These are phyloP conservation scores for Kwoniella newhampshirensis DNA, from an alignment of 768 basidiomycete species.

Conservation along the genomic window DNA sequence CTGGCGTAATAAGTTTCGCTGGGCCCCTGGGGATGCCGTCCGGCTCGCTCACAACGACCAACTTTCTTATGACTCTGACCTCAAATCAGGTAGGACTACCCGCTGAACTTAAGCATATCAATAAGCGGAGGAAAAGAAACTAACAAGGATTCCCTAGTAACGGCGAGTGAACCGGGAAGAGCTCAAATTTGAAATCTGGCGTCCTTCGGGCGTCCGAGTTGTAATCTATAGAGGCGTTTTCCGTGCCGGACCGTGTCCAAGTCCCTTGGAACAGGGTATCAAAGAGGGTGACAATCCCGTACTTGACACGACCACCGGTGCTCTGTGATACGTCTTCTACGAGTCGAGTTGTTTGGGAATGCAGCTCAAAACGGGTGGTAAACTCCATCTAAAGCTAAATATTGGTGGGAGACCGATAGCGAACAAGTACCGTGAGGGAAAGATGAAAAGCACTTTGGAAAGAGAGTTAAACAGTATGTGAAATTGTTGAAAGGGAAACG, in stretches of 20 bases:
- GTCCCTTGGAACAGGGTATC: constrained; percentile 77
- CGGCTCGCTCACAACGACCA: constrained; percentile 42
- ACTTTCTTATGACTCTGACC: constrained; percentile 56
- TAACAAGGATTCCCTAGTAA: constrained; percentile 86
- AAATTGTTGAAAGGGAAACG: constrained; percentile 77
- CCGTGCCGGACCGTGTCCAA: constrained; percentile 71
- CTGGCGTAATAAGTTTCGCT: constrained; percentile 60
- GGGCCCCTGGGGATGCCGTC: constrained; percentile 12
- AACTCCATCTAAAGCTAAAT: constrained; percentile 84
- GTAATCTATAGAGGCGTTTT: constrained; percentile 76
- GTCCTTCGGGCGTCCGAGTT: constrained; percentile 65
- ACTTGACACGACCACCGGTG: constrained; percentile 63
- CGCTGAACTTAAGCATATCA: constrained; percentile 86
- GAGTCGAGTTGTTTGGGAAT: constrained; percentile 84
- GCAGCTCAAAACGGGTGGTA: constrained; percentile 80
- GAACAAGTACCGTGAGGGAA: constrained; percentile 80
- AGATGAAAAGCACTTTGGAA: constrained; percentile 79
- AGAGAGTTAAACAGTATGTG: constrained; percentile 78
- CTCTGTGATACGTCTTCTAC: constrained; percentile 71
- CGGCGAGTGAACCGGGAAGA: constrained; percentile 81
- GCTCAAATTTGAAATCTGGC: constrained; percentile 81
- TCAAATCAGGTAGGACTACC: constrained; percentile 81
- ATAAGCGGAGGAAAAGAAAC: constrained; percentile 89
- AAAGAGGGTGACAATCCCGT: constrained; percentile 58
- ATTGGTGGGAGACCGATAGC: constrained; percentile 78